phyloP scores from a whole-genome alignment of 805 yeast species.

The Kodamaea neixiangensis region DNA sequence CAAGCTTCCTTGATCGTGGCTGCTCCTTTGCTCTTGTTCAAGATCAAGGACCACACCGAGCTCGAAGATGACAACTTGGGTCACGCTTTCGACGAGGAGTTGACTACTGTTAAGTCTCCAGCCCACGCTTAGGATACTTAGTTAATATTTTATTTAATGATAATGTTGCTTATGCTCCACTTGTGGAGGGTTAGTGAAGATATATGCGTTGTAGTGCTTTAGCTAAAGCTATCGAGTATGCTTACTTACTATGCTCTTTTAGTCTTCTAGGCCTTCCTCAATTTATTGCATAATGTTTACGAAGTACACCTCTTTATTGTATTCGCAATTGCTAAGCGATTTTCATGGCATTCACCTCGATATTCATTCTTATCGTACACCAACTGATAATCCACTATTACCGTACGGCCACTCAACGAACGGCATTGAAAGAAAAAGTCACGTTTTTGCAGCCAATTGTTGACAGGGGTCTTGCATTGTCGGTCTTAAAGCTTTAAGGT shows the following conservation, averaged over 20 bases:
- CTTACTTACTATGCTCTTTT: no score
- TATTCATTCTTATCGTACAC: no score
- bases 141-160: not conserved
- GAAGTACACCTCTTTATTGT: no score
- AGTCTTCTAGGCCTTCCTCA: no score
- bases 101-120: constrained; percentile 25
- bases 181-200: not conserved
- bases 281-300: no score
- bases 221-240: no score
- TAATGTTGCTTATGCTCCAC: not conserved
- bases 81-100: constrained; percentile 23
- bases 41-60: constrained; percentile 46
- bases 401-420: not conserved
- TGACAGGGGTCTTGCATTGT: not conserved
- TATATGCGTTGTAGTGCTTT: no score
- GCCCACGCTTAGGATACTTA: constrained; percentile 1
- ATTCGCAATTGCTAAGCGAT: no score
- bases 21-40: constrained; percentile 46
- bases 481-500: no score
- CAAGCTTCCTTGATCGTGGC: constrained; percentile 51
- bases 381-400: not conserved
- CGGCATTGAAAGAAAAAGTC: not conserved
- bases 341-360: no score
- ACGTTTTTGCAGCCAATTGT: not conserved
- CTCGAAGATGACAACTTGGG: constrained; percentile 33